A percentile compares a stretch with the other conserved stretches of the same genome.
phyloP scores from a whole-genome alignment of 129 eudicot species.

The Rutidosis leptorrhynchoides region DNA sequence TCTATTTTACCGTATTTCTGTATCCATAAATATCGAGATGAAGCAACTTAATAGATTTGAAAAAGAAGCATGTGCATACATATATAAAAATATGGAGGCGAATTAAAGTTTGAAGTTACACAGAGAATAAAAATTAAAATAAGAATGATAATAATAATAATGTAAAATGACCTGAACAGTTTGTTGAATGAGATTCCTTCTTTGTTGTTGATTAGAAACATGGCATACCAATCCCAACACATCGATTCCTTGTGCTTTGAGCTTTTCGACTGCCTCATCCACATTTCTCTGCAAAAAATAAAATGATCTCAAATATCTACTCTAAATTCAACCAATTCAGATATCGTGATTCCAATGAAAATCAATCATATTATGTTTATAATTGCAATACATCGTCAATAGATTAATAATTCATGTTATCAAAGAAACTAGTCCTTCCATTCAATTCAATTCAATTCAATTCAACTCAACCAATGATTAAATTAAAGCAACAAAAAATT shows the following conservation, averaged over 20 bases:
- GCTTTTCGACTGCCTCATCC: conserved; percentile 81
- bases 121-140: not conserved
- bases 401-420: no score
- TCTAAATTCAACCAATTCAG: not conserved
- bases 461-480: not conserved
- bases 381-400: no score
- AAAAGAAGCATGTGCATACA: not conserved
- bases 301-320: not conserved
- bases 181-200: conserved; percentile 61
- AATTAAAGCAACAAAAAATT: not conserved
- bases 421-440: no score
- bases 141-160: not conserved
- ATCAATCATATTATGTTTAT: not conserved
- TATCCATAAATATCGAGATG: conserved; percentile 2
- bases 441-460: no score
- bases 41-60: conserved; percentile 14
- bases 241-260: conserved; percentile 57
- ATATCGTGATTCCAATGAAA: not conserved
- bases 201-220: conserved; percentile 76
- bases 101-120: not conserved
- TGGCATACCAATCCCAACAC: conserved; percentile 85
- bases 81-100: not conserved
- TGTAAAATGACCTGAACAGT: conserved; percentile 55
- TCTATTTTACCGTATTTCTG: conserved; percentile 88
- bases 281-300: conserved; percentile 61